These are phyloP conservation scores for Tillandsia fasciculata DNA, from an alignment of 176 grass and related monocot species.

Conservation along the genomic window DNA sequence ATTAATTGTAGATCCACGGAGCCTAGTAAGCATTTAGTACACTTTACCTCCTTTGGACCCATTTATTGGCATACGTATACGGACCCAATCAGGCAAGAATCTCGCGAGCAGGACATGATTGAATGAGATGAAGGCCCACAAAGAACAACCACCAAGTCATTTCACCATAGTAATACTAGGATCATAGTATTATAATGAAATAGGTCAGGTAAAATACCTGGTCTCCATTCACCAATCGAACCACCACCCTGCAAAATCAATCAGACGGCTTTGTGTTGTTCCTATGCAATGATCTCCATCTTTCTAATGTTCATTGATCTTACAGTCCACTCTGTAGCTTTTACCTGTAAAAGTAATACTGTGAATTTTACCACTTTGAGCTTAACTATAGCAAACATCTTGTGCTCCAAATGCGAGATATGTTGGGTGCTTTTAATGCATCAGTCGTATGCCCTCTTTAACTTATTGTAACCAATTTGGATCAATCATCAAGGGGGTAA, in stretches of 20 bases:
- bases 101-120: slow-evolving; percentile 22
- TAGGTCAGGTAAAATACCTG: slow-evolving; percentile 17
- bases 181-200: too few relatives aligned
- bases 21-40: slow-evolving; percentile 8
- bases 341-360: too few relatives aligned
- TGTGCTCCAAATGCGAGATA: too few relatives aligned
- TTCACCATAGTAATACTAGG: background rate
- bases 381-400: too few relatives aligned
- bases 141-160: slow-evolving; percentile 3
- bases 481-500: too few relatives aligned
- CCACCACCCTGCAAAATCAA: background rate
- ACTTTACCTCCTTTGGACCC: slow-evolving; percentile 7
- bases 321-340: too few relatives aligned
- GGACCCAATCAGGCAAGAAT: slow-evolving; percentile 19
- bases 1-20: slow-evolving; percentile 1
- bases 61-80: background rate
- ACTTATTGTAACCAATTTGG: too few relatives aligned
- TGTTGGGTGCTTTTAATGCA: too few relatives aligned
- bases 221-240: slow-evolving; percentile 11
- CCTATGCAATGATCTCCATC: too few relatives aligned
- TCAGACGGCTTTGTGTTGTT: background rate
- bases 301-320: too few relatives aligned
- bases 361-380: too few relatives aligned
- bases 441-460: too few relatives aligned
- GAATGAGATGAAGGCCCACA: slow-evolving; percentile 15